A percentile compares a stretch with the other conserved stretches of the same genome.
Evolutionary conservation across 108 stramenopile genomes (phyloP).

Genomic region (Cyclostephanos invisitatus): DNA sequence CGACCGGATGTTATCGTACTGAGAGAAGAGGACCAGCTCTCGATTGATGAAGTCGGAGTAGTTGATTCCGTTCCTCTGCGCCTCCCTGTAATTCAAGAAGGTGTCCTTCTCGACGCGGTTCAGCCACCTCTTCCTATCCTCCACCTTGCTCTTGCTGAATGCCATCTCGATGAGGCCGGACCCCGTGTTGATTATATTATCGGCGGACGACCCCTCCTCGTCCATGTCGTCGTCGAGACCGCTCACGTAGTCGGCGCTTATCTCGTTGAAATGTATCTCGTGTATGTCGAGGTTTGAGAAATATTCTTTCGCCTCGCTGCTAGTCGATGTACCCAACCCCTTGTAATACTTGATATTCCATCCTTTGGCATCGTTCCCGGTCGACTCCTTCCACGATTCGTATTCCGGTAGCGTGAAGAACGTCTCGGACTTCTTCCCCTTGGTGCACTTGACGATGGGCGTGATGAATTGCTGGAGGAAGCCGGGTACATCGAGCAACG

Average conservation of each 20-base stretch:
- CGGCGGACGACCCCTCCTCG: slow-evolving; percentile 19
- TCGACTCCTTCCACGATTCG: slow-evolving; percentile 86
- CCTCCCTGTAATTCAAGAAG: slow-evolving; percentile 85
- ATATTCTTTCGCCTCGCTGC: slow-evolving; percentile 88
- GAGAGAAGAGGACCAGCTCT: slow-evolving; percentile 96
- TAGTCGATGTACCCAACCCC: slow-evolving; percentile 97
- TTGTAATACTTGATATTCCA: slow-evolving; percentile 99
- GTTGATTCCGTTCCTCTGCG: slow-evolving; percentile 64
- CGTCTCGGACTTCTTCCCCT: slow-evolving; percentile 78
- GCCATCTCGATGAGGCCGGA: slow-evolving; percentile 97
- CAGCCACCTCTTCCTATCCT: slow-evolving; percentile 96
- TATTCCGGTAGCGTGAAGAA: slow-evolving; percentile 98
- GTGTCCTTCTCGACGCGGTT: slow-evolving; percentile 75
- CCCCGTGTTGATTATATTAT: slow-evolving; percentile 45
- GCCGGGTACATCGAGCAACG: slow-evolving; percentile 90
- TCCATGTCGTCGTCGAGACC: slow-evolving; percentile 41
- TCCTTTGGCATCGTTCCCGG: slow-evolving; percentile 89
- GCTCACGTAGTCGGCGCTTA: slow-evolving; percentile 55
- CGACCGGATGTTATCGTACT: slow-evolving; percentile 92
- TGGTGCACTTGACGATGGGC: slow-evolving; percentile 97
- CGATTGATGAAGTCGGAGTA: slow-evolving; percentile 96
- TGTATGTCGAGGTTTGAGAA: slow-evolving; percentile 78
- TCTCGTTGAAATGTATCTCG: slow-evolving; percentile 65
- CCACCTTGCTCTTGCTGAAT: slow-evolving; percentile 92
- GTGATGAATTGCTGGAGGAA: slow-evolving; percentile 99